A percentile compares a stretch with the other conserved stretches of the same genome.
Conservation (phyloP, 129 eudicot species). For the Smallanthus sonchifolius region DNA sequence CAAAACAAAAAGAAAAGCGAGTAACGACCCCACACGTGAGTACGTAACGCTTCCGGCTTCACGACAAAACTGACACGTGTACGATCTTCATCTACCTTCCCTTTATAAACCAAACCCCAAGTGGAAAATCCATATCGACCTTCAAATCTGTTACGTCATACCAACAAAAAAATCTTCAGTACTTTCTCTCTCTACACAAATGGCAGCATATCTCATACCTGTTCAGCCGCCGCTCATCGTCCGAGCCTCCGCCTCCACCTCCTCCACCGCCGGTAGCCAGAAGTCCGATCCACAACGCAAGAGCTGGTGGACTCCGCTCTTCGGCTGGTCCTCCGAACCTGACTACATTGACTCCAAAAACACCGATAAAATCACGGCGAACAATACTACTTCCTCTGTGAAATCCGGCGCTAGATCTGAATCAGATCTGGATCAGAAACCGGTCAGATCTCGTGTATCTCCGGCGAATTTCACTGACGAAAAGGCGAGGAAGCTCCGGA, state of each 20-base stretch:
- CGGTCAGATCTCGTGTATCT: conserved; percentile 25
- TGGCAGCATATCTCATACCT: conserved; percentile 42
- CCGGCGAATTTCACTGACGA: conserved; percentile 64
- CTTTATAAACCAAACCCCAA: neutral
- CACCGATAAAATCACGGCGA: neutral
- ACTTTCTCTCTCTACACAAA: neutral
- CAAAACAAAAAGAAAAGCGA: neutral
- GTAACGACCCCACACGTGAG: neutral
- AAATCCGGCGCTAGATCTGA: conserved; percentile 5
- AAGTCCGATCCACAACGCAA: conserved; percentile 15
- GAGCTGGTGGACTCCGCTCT: conserved; percentile 72
- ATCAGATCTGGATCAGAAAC: conserved; percentile 15
- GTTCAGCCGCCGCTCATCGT: conserved; percentile 33
- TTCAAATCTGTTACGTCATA: neutral
- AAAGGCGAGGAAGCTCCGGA: conserved; percentile 67
- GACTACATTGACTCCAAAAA: conserved; percentile 42
- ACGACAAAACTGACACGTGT: neutral
- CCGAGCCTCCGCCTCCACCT: conserved; percentile 23
- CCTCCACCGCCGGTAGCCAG: conserved; percentile 19
- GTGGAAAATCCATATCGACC: neutral
- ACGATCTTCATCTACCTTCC: neutral
- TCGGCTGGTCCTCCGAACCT: conserved; percentile 61
- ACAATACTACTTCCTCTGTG: neutral
- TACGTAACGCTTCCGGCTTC: neutral
- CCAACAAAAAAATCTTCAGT: neutral